Base-by-base conservation (phyloP, 169 alveolate species). In the Neospora caninum region DNA sequence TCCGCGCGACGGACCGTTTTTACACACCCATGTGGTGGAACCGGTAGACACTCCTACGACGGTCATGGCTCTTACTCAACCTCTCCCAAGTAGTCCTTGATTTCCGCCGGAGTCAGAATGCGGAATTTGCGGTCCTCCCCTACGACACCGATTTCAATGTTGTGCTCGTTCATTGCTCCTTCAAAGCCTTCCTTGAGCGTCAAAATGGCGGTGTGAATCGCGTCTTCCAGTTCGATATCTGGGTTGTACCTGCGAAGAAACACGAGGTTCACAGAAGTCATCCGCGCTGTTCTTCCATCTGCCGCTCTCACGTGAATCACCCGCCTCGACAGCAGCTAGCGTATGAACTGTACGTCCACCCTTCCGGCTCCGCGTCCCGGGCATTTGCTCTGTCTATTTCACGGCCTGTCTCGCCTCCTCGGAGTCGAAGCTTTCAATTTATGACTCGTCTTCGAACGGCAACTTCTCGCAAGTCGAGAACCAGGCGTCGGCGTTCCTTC, bases 81-180 rank as follows among this genome's bases (percentile, higher is more conserved):
- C 95, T 97, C 98, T 34, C 95, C 94, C 80, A 97, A 93, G 94
- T 97, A 97, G 69, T 97, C 98, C 87, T 96, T 97, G 92, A 97
- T 95, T 87, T 96, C 98, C 18, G 96, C 95, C 10, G 97, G 97
- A 34, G 98, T 94, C 83, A 98, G 96, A 10, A 97, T 92, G 92
- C 97, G 96, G 91, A 97, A 98, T 69, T 96, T 96, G 91, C 94
- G 97, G 93, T 97, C 98, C 43, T 97, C 97, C 43, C 99, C 99
- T 53, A 98, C 98, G 31, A 98, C 98, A 42, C 99, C 99, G 54
- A 99, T 98, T 96, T 99, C 99, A 58, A 99, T 98, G 96, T 98
- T 99, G 91, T 98, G 97, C 41, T 99, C 99, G 91, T 98, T 98
- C 98, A 99, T 97, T 92, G 99, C 99, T 64, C 99, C 99, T 96